phyloP scores from a whole-genome alignment of 1,284 basidiomycete species.

The Trichosporon sp. region DNA sequence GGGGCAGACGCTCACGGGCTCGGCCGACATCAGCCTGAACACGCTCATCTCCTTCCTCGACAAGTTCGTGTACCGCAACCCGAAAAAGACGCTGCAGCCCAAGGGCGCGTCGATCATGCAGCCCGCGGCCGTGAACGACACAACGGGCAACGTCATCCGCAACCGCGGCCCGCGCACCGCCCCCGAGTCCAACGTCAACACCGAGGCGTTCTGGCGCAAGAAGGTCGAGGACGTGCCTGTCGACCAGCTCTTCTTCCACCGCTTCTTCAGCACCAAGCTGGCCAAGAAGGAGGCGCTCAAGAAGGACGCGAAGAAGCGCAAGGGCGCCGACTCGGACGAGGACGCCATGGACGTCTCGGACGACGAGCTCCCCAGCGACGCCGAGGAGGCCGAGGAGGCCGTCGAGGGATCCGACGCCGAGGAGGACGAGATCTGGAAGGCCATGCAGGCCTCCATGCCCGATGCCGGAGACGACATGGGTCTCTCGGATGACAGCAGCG shows the following conservation, averaged over 20 bases:
- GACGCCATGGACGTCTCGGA: slow-evolving; percentile 30
- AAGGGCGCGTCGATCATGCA: slow-evolving; percentile 93
- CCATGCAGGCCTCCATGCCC: slow-evolving; percentile 80
- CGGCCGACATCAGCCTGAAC: slow-evolving; percentile 86
- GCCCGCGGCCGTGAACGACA: slow-evolving; percentile 71
- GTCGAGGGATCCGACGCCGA: slow-evolving; percentile 59
- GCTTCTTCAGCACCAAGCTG: slow-evolving; percentile 59
- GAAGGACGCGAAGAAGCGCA: slow-evolving; percentile 58
- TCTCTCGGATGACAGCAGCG: slow-evolving; percentile 64
- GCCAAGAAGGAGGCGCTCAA: slow-evolving; percentile 63
- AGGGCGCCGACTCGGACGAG: slow-evolving; percentile 38
- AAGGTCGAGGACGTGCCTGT: slow-evolving; percentile 76
- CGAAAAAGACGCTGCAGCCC: slow-evolving; percentile 73
- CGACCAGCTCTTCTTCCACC: slow-evolving; percentile 72
- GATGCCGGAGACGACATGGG: slow-evolving; percentile 62
- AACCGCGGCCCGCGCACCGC: slow-evolving; percentile 65
- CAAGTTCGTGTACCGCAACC: slow-evolving; percentile 89
- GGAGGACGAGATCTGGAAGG: slow-evolving; percentile 83
- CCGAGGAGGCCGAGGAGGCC: slow-evolving; percentile 44
- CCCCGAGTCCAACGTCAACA: slow-evolving; percentile 60
- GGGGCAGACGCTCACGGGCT: slow-evolving; percentile 69
- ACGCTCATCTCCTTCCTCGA: slow-evolving; percentile 91
- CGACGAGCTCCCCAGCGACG: slow-evolving; percentile 35
- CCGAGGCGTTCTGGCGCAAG: slow-evolving; percentile 74
- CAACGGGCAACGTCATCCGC: slow-evolving; percentile 68